Conservation (phyloP, 768 basidiomycete species). For the Crassisporium funariophilum region DNA sequence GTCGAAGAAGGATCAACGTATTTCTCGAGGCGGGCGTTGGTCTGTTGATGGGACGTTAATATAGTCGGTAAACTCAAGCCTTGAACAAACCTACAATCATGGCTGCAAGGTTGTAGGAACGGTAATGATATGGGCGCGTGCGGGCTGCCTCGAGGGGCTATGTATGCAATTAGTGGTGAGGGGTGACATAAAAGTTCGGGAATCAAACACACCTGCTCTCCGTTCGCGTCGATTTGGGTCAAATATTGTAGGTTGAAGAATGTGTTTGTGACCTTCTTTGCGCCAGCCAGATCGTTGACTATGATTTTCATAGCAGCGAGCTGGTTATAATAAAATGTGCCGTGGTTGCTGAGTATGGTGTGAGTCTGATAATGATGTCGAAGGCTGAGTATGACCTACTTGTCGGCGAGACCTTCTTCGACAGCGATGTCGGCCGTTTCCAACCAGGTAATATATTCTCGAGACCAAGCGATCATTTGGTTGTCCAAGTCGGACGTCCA, state of each 20-base stretch:
- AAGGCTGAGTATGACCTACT: slow-evolving; percentile 39
- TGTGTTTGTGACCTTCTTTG: slow-evolving; percentile 43
- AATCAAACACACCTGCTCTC: slow-evolving; percentile 50
- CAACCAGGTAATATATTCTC: slow-evolving; percentile 57
- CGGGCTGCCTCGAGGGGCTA: slow-evolving; percentile 63
- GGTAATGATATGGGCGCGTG: slow-evolving; percentile 67
- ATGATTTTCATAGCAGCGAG: slow-evolving; percentile 57
- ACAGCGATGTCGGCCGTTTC: slow-evolving; percentile 49
- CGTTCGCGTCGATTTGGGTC: slow-evolving; percentile 54
- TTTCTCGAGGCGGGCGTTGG: slow-evolving; percentile 55
- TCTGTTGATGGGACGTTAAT: slow-evolving; percentile 37
- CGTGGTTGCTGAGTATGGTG: slow-evolving; percentile 56
- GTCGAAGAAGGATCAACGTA: slow-evolving; percentile 43
- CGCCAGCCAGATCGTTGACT: slow-evolving; percentile 50
- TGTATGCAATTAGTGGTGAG: background rate
- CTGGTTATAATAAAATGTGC: slow-evolving; percentile 65
- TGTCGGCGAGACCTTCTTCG: slow-evolving; percentile 45
- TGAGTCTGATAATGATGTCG: background rate
- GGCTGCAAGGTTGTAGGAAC: slow-evolving; percentile 66
- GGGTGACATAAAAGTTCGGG: background rate
- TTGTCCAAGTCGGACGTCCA: slow-evolving; percentile 58
- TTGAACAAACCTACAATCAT: slow-evolving; percentile 52
- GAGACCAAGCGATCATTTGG: slow-evolving; percentile 52
- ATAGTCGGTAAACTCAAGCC: background rate
- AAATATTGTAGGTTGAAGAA: slow-evolving; percentile 56